Evolutionary conservation across 106 monocot genomes (phyloP), one percentile per base, ranked within the genome.

Genomic region (Cymbidium sinense): DNA sequence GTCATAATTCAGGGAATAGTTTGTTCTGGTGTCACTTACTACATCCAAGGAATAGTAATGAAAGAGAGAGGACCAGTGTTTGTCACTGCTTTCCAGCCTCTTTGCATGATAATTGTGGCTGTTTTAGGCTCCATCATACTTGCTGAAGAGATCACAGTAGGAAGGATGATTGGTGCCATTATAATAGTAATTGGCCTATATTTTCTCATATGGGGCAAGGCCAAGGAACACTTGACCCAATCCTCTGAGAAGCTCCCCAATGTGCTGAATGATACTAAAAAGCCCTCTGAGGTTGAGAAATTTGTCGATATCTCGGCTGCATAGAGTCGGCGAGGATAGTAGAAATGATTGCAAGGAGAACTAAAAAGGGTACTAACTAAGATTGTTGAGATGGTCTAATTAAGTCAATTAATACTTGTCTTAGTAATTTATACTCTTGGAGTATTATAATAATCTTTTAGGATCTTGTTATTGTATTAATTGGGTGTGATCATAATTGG

Each of bases 1-100:
- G 47, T 15, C 47, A 13, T 47, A 47, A 13, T 2, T 78, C 35
- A 79, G 79, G 79, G 79, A 7, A 27, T 79, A 17, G 70, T 79
- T 17, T 79, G 79, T 71, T 79, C 79, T 18, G 79, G 79, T 30
- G 34, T 79, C 12, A 70, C 79, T 4, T 79, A 73, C 73, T 79
- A 79, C 31, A 36, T 79, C 1, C 79, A 79, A 79, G 79, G 79
- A 37, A 73, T 79, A 39, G 79, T 79, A 20, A 79, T 79, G 54
- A 79, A 79, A 28, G 79, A 79, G 58, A 79, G 72, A 39, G 79
- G 79, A 3, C 79, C 79, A 12, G 73, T 79, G 0, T 79, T 79
- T 73, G 79, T 79, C n/a, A 79, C 79, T 72, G 79, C 79, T 73
- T 79, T 79, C 55, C 71, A 79, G 35, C 79, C 79, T 23, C 51